These are phyloP conservation scores for Xylaria polymorpha DNA, from an alignment of 2,329 filamentous ascomycete genomes.

Conservation along the genomic window DNA sequence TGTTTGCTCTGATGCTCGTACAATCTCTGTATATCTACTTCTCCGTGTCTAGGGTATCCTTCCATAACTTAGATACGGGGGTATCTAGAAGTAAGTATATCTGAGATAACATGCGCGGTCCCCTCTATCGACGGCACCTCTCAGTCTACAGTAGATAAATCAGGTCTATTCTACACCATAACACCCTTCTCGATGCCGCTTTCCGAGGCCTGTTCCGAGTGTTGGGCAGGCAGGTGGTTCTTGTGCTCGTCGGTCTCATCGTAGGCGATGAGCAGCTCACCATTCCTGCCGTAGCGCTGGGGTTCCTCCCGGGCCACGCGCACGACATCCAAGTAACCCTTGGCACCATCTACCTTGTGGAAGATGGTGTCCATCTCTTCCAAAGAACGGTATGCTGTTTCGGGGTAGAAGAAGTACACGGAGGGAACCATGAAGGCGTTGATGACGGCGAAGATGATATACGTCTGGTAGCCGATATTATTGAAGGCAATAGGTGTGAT, in stretches of 20 bases:
- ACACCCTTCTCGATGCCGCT: constrained; percentile 41
- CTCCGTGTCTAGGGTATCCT: constrained; percentile 16
- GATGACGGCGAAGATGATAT: constrained; percentile 74
- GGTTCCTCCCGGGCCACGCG: constrained; percentile 60
- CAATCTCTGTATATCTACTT: constrained; percentile 8
- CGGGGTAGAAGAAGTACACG: constrained; percentile 72
- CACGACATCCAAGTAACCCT: constrained; percentile 57
- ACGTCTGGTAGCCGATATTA: constrained; percentile 69
- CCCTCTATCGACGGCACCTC: background rate
- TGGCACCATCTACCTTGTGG: constrained; percentile 62
- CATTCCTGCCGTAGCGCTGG: constrained; percentile 67
- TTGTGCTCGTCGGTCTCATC: constrained; percentile 57
- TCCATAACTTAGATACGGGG: constrained; percentile 11
- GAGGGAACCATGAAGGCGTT: constrained; percentile 69
- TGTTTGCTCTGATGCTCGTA: background rate
- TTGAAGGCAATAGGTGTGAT: constrained; percentile 69
- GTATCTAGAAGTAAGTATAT: constrained; percentile 19
- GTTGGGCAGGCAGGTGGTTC: constrained; percentile 40
- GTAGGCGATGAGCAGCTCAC: constrained; percentile 64
- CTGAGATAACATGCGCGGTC: background rate
- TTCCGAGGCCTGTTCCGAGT: constrained; percentile 35
- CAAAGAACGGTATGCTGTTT: constrained; percentile 71
- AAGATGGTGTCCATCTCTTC: constrained; percentile 76
- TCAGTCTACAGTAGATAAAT: background rate
- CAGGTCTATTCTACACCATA: constrained; percentile 10